Evolutionary conservation across 306 rosid genomes (phyloP), one percentile per base, ranked within the genome.

Genomic region (Rosa rugosa): DNA sequence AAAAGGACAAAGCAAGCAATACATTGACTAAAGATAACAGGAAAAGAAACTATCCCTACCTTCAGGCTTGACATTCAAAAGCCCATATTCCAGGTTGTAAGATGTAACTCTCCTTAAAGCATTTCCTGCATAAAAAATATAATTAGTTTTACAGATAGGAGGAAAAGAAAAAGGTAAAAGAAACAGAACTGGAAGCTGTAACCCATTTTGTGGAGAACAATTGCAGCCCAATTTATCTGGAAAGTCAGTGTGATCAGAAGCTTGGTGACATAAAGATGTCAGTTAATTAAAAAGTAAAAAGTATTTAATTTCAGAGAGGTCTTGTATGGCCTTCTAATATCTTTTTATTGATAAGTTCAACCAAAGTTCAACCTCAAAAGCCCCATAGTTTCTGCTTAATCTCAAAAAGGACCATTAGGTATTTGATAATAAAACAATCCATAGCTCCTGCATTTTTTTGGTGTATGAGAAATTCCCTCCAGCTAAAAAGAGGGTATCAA

Each of bases 401-500:
- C 81, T 41, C 50, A 70, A 81, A 77, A 77, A 82, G 57, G 64
- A 46, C 6, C 65, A 7, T 42, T 75, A 18, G 75, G 46, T 70
- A 23, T 79, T 65, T 57, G 79, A 63, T 60, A 67, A 31, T 31
- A 31, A 27, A 27, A 27, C 31, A 27, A 27, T 27, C 31, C 31
- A 27, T 27, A 27, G 31, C 31, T 27, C 31, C 31, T 27, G 31
- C 31, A 46, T 27, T 27, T 27, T 27, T 27, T 27, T 27, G 31
- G 72, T 45, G 69, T 65, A 60, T 53, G 69, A 71, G 78, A 84
- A 90, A 87, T 86, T 87, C 94, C 85, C 77, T 81, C 82, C 83
- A 81, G 89, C 84, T 81, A 84, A 80, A 91, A 87, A 84, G 89
- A 83, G 80, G 81, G 83, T 80, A 73, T 85, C 81, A 87, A 83